phyloP scores from a whole-genome alignment of 345 rosid genomes.

The Salix dunnii region DNA sequence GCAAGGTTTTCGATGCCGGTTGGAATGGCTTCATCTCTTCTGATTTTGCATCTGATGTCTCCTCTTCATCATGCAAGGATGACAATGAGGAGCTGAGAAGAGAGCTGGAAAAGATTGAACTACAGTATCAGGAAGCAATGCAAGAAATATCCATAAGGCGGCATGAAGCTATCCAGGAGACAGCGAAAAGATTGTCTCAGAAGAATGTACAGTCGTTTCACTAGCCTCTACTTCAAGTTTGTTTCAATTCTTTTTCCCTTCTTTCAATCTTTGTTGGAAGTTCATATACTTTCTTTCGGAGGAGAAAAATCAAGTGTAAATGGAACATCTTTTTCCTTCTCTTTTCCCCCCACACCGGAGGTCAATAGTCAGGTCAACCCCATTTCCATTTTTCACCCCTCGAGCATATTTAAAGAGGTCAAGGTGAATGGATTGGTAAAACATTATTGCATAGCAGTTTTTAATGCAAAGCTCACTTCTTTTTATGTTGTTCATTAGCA shows the following conservation, averaged over 20 bases:
- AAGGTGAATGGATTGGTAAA: neutral
- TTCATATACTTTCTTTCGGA: conserved; percentile 36
- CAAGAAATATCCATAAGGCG: neutral
- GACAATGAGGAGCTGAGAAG: neutral
- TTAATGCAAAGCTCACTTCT: too few relatives aligned
- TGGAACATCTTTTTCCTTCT: too few relatives aligned
- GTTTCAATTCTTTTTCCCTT: neutral
- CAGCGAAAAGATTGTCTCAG: conserved; percentile 36
- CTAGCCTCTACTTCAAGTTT: conserved; percentile 2
- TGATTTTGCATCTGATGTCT: neutral
- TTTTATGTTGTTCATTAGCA: too few relatives aligned
- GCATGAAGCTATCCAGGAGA: conserved; percentile 29
- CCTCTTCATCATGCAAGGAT: neutral
- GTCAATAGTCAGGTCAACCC: neutral
- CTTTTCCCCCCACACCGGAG: neutral
- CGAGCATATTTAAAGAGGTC: neutral
- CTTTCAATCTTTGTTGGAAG: conserved; percentile 26
- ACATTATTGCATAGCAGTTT: neutral
- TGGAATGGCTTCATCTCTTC: neutral
- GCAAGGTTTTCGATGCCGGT: neutral
- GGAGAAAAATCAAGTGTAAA: conserved; percentile 1
- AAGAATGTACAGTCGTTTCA: conserved; percentile 31
- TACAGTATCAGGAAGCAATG: conserved; percentile 11
- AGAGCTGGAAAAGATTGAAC: conserved; percentile 13
- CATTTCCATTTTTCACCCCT: neutral